These are phyloP conservation scores for Dactylellina cionopaga DNA, from an alignment of 2,329 filamentous ascomycete genomes.

Conservation along the genomic window DNA sequence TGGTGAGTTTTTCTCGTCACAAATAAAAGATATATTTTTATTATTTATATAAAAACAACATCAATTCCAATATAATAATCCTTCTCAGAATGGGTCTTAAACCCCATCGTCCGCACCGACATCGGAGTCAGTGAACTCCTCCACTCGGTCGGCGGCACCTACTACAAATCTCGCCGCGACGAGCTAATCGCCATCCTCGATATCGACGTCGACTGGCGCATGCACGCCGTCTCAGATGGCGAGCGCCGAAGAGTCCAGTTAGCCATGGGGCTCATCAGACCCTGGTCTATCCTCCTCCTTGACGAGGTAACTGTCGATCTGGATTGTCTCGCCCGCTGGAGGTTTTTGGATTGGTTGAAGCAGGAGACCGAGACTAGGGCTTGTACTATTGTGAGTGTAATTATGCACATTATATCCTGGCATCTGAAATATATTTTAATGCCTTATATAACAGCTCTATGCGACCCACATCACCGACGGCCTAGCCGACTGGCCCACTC, in stretches of 20 bases:
- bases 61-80: too few species aligned
- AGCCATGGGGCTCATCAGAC: constrained; percentile 91
- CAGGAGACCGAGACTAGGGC: constrained; percentile 81
- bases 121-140: constrained; percentile 90
- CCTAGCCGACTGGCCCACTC: constrained; percentile 90
- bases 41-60: background rate
- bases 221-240: constrained; percentile 91
- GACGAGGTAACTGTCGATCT: constrained; percentile 93
- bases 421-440: background rate
- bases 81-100: constrained; percentile 87
- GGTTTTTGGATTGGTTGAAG: constrained; percentile 87
- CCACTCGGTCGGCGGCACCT: constrained; percentile 83
- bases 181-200: constrained; percentile 89
- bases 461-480: constrained; percentile 98
- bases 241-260: constrained; percentile 91
- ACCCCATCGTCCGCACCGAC: constrained; percentile 93
- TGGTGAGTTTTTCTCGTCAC: constrained; percentile 28
- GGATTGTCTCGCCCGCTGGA: constrained; percentile 82
- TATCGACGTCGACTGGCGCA: constrained; percentile 89
- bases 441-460: constrained; percentile 68
- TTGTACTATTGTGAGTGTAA: constrained; percentile 75
- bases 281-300: constrained; percentile 88
- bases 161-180: constrained; percentile 82
- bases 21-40: background rate
- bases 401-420: background rate